Base-by-base conservation (phyloP, 2,329 filamentous ascomycete species). In the Diaporthe vexans region DNA sequence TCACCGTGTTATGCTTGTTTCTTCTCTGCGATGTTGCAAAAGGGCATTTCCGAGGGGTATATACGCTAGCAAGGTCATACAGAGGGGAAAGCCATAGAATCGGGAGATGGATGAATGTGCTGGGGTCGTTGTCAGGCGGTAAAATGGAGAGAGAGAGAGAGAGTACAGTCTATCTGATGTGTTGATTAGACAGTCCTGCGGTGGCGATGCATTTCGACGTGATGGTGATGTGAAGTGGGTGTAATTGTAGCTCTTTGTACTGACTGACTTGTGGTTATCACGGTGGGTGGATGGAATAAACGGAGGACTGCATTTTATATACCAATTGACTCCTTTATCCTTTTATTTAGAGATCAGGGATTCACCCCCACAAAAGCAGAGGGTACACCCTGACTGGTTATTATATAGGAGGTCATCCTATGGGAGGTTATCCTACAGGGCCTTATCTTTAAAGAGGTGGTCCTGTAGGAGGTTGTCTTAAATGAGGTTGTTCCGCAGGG, bases 11-110 rank as follows among this genome's bases (percentile, higher is more conserved):
- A 19, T 63, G 15, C 40, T 24, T 54, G n/a, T 24, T 29, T 24
- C 24, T 51, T 15, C 29, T 33, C 37, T 29, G 10, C 21, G n/a
- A 11, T n/a, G 46, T 54, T 68, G 63, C 63, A 54, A 68, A 67
- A 68, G 48, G 48, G 63, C 63, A 54, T 40, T 68, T 68, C 26
- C 24, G 33, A 54, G 63, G 63, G 43, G 46, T 67, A 51, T 52
- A 67, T 35, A 54, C 24, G 48, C 19, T 3, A 43, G 37, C 17
- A 37, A 48, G 46, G 63, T 33, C 35, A 68, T 54, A 68, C 46
- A 68, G 33, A 54, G 13, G 48, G 48, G 15, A 9, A 37, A 35
- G 63, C 10, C 35, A 68, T 68, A 54, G 61, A 65, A 24, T 35
- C 17, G 59, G 21, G 21, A 7, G 46, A n/a, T n/a, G 46, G 1